Evolutionary conservation across 2,329 filamentous ascomycete species (phyloP).

Genomic region (Bipolaris sorokiniana): DNA sequence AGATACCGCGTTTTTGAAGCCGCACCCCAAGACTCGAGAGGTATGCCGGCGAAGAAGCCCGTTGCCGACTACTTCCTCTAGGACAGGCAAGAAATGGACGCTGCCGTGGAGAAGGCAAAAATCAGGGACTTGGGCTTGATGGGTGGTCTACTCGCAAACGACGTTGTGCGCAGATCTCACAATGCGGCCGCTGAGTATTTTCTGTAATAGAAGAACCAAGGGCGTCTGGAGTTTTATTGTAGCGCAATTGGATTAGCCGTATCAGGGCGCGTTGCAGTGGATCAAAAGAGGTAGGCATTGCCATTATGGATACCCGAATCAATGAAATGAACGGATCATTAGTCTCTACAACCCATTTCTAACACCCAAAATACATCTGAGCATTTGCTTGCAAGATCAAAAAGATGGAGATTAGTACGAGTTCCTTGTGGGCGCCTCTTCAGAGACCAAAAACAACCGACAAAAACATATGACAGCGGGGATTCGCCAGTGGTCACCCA

Average conservation of each 20-base stretch:
- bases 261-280: background rate
- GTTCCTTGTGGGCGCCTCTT: no score
- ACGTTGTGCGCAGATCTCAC: background rate
- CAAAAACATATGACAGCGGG: no score
- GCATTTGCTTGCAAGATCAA: no score
- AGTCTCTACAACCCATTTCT: no score
- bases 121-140: background rate
- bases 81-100: constrained; percentile 3
- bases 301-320: constrained; percentile 6
- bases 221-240: constrained; percentile 8
- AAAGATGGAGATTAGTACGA: no score
- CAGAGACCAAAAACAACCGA: no score
- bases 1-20: constrained; percentile 96
- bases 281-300: constrained; percentile 1
- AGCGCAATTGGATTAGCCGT: background rate
- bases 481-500: no score
- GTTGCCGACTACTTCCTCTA: constrained; percentile 93
- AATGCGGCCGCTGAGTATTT: background rate
- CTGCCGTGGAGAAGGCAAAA: background rate
- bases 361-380: no score
- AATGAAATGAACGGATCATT: background rate
- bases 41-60: constrained; percentile 99
- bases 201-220: constrained; percentile 6
- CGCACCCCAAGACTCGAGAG: constrained; percentile 90
- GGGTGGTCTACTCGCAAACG: background rate